A percentile compares a stretch with the other conserved stretches of the same genome.
These are phyloP conservation scores for Phytopythium litorale DNA, from an alignment of 352 stramenopile species.

Conservation along the genomic window DNA sequence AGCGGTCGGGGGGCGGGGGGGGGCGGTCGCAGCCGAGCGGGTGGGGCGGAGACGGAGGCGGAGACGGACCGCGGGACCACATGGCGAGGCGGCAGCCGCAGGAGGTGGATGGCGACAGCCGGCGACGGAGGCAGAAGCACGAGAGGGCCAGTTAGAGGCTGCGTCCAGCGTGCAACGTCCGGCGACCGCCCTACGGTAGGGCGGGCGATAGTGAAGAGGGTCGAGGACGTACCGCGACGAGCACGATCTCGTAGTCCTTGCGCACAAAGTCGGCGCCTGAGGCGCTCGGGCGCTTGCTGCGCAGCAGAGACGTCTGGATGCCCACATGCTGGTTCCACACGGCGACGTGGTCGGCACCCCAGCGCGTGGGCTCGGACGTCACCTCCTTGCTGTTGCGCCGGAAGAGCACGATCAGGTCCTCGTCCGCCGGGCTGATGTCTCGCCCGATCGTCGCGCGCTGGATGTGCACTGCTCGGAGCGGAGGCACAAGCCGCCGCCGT, in stretches of 20 bases:
- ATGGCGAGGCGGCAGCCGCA: background rate
- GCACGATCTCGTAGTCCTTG: constrained; percentile 82
- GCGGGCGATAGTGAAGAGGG: background rate
- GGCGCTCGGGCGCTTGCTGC: constrained; percentile 35
- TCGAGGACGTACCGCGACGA: constrained; percentile 46
- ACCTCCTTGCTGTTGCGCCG: constrained; percentile 80
- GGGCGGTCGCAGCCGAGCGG: too few species aligned
- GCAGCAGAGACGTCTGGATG: constrained; percentile 74
- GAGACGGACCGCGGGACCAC: background rate
- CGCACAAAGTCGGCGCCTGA: constrained; percentile 43
- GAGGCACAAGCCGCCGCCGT: too few species aligned
- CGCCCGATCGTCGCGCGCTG: constrained; percentile 66
- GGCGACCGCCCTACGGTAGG: background rate
- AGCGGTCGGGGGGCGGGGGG: too few species aligned
- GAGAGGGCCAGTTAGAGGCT: background rate
- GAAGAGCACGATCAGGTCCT: constrained; percentile 80
- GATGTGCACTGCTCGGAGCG: constrained; percentile 35
- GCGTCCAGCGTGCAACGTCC: background rate
- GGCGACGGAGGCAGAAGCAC: background rate
- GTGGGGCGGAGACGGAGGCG: background rate
- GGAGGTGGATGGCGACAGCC: background rate
- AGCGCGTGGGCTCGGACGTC: constrained; percentile 61
- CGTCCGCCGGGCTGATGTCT: constrained; percentile 68
- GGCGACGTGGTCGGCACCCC: constrained; percentile 62
- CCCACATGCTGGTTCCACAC: constrained; percentile 76